Evolutionary conservation across 176 grass and related monocot genomes (phyloP), one percentile per base, ranked within the genome.

Genomic region (Lolium rigidum): DNA sequence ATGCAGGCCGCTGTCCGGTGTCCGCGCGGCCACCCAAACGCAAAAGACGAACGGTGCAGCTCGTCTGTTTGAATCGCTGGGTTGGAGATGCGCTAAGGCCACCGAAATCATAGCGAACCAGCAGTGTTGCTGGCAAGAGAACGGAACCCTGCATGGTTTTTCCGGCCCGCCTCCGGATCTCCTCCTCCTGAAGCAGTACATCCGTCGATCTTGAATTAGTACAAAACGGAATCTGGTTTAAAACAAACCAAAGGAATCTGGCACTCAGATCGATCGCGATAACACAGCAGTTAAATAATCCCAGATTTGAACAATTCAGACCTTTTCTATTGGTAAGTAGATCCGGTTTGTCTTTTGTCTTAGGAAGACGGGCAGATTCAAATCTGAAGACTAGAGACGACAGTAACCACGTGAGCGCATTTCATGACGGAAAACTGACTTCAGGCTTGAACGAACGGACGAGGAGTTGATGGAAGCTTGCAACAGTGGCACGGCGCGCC

Each of bases 171-270:
- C 26, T 28, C 26, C 26, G 26, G 26, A 28, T 28, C 26, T n/a
- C n/a, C n/a, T n/a, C n/a, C n/a, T n/a, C n/a, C n/a, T n/a, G n/a
- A n/a, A n/a, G n/a, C n/a, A n/a, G 39, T n/a, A 0, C 41, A 70
- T 50, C 41, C 13, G 26, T 76, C 16, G 78, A 86, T 90, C 83
- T 77, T 13, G 62, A 44, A 16, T n/a, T 12, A 54, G 28, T 37
- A 52, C 21, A 54, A 51, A 82, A 78, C 62, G 3, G 73, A 83
- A 86, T 65, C 84, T 12, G n/a, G 6, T 8, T 54, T 78, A 71
- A 60, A n/a, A 73, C 76, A 83, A 82, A 14, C 4, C 1, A 17
- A 73, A 18, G 31, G 79, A 90, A 90, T 90, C 79, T 79, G 10
- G 49, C 43, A 73, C 84, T 83, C 73, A 22, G 79, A 82, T 72